Conservation (phyloP, 1,284 basidiomycete species). For the Puccinia novopanici region DNA sequence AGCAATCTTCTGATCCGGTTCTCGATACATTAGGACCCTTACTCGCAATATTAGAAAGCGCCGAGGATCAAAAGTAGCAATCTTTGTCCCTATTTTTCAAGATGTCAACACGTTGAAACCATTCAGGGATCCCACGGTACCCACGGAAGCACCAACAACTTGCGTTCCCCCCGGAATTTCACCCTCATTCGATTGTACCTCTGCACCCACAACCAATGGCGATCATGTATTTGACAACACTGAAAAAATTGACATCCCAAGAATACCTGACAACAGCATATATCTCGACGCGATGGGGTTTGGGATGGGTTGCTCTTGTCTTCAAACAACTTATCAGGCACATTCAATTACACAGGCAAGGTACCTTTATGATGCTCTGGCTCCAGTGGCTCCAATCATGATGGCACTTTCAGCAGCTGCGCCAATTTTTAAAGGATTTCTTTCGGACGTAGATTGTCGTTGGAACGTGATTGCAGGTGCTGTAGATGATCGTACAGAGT, state of each 20-base stretch:
- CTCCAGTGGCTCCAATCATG: constrained; percentile 92
- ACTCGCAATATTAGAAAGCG: constrained; percentile 91
- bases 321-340: constrained; percentile 97
- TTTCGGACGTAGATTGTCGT: constrained; percentile 93
- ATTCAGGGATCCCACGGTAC: constrained; percentile 86
- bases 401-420: constrained; percentile 92
- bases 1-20: constrained; percentile 3
- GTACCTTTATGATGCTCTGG: constrained; percentile 87
- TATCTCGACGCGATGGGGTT: constrained; percentile 99
- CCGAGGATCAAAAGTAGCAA: constrained; percentile 88
- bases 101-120: constrained; percentile 83
- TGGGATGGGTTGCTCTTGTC: constrained; percentile 97
- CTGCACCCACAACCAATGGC: constrained; percentile 59
- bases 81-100: constrained; percentile 90
- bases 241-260: constrained; percentile 72
- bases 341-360: constrained; percentile 89
- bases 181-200: not conserved
- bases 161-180: not conserved
- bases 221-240: constrained; percentile 67
- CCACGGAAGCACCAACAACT: constrained; percentile 65
- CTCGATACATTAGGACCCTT: constrained; percentile 69
- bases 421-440: constrained; percentile 88
- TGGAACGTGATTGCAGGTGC: constrained; percentile 98
- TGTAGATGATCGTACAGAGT: constrained; percentile 92
- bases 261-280: constrained; percentile 86